Evolutionary conservation across 2,329 filamentous ascomycete species (phyloP), one percentile per base, ranked within the genome.

Genomic region (Talaromyces sp.): DNA sequence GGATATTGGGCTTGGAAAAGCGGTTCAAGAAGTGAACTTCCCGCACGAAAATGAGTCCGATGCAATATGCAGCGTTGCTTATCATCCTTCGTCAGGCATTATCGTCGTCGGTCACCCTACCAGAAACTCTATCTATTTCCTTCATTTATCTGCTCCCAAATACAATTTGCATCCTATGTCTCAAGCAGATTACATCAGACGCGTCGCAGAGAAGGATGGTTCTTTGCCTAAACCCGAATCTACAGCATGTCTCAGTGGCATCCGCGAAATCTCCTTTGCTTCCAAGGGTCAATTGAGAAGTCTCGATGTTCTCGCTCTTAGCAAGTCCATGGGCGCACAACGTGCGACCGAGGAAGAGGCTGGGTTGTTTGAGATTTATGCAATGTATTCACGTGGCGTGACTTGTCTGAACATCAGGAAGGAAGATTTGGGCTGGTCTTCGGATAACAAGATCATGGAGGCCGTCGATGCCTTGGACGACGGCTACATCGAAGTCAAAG

Each of bases 381-480:
- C 92, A 37, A 96, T 97, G 90, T 94, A 99, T 78, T 97, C 95
- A 11, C 96, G 93, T 80, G 95, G 95, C 67, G 93, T 98, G n/a
- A 93, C 93, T 19, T 94, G 91, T 72, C 77, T 98, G 62, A 89
- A 88, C 68, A 88, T 99, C 75, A 94, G 90, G 76, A 92, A 94
- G 75, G 87, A 89, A 60, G 94, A 98, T 78, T 83, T 99, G 58
- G 95, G 96, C 35, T 98, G 93, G 93, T 90, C 89, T 70, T 87
- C 88, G 70, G 92, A 97, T 68, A 94, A 93, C 79, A 96, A 96
- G 82, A 91, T 96, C 62, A 82, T 97, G 45, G 82, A 89, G 62
- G 85, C 90, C 0, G 86, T 95, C 45, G 89, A 96, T 76, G 93
- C 92, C 2, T 84, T 92, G 52, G 84, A 89, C 62, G 85, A 87